A percentile compares a stretch with the other conserved stretches of the same genome.
These are phyloP conservation scores for Chrysoporthe deuterocubensis DNA, from an alignment of 2,329 filamentous ascomycete genomes.

Conservation along the genomic window DNA sequence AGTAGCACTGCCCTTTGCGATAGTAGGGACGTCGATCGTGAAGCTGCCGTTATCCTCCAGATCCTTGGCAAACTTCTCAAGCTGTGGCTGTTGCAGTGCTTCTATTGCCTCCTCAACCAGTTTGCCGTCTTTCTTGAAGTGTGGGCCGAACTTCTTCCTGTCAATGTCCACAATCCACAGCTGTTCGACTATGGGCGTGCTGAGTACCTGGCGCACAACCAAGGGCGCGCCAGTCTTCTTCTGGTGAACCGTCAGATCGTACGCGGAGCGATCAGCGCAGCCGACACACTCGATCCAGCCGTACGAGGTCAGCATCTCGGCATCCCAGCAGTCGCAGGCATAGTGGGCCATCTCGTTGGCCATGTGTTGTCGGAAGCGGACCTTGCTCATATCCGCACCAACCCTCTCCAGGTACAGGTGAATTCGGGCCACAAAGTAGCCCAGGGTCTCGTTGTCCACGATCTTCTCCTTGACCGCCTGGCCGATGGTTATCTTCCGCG, in stretches of 20 bases:
- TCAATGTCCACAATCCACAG: slow-evolving; percentile 88
- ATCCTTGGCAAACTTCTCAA: slow-evolving; percentile 77
- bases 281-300: slow-evolving; percentile 99
- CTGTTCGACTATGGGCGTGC: slow-evolving; percentile 78
- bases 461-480: slow-evolving; percentile 81
- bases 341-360: slow-evolving; percentile 80
- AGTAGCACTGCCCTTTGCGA: slow-evolving; percentile 74
- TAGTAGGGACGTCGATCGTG: slow-evolving; percentile 71
- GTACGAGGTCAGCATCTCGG: slow-evolving; percentile 86
- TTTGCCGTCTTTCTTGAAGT: slow-evolving; percentile 94
- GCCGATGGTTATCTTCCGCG: slow-evolving; percentile 76
- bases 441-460: slow-evolving; percentile 96
- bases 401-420: slow-evolving; percentile 88
- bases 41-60: slow-evolving; percentile 77
- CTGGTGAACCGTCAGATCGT: slow-evolving; percentile 89
- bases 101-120: slow-evolving; percentile 76
- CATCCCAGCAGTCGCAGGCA: slow-evolving; percentile 97
- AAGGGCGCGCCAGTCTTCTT: slow-evolving; percentile 90
- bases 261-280: slow-evolving; percentile 93
- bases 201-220: slow-evolving; percentile 79
- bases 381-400: slow-evolving; percentile 83
- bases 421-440: slow-evolving; percentile 95
- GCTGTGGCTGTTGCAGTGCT: slow-evolving; percentile 77
- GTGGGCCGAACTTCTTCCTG: slow-evolving; percentile 94
- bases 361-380: slow-evolving; percentile 98